Base-by-base conservation (phyloP, 768 basidiomycete species). In the Rhizopogon vesiculosus region DNA sequence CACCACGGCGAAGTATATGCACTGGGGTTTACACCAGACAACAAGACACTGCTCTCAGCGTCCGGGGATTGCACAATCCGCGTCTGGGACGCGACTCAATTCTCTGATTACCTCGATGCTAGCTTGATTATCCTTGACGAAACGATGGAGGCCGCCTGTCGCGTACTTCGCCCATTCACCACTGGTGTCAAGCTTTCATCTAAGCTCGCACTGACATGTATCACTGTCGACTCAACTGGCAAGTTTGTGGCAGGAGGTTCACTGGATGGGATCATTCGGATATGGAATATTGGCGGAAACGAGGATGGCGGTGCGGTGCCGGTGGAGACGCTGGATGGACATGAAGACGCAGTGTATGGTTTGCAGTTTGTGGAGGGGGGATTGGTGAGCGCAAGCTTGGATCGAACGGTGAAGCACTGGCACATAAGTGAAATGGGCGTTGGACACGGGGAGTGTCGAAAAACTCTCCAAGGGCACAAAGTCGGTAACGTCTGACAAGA, bases 1-100 rank as follows among this genome's bases (percentile, higher is more conserved):
- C 94, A 97, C 72, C 84, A 85, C 64, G 89, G 93, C 66, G 94
- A 96, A 65, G 93, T 97, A 64, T 96, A 96, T 72, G 92, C 93
- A 1, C 85, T 97, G 59, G 92, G 91, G 69, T 96, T 94, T 72
- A 91, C 91, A 2, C 72, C 78, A n/a, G 90, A 94, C 62, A 93
- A 94, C 7, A 78, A 85, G 5, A 79, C 89, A 61, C 87, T 96
- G 60, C 91, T 94, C 9, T 93, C 91, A 3, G 94, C 93, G 15
- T 93, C 91, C 0, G 93, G 93, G 3, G 82, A 83, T 67, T 79
- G 78, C 45, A 76, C 87, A 64, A 84, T 88, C 44, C 82, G 88
- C 57, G 81, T 89, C 48, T 89, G 87, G 87, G 87, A 89, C 64
- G 83, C 72, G 65, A 38, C 48, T 38, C 48, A 49, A 2, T 49